Percentiles rank a stretch among this genome's conserved stretches.
Conservation (phyloP, 169 alveolate species). For the Plasmodium malariae region DNA sequence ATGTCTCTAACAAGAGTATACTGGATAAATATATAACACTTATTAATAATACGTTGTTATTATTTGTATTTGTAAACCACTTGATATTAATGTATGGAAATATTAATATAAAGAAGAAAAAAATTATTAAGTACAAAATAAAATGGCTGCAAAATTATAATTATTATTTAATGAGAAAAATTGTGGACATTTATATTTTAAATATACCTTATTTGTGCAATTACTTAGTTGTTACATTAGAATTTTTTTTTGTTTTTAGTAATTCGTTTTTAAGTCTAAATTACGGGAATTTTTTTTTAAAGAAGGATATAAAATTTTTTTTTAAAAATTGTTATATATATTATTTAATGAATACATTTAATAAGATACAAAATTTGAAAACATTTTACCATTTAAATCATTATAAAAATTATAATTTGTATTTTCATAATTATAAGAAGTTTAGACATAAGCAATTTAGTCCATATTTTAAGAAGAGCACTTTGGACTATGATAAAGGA, state of each 20-base stretch:
- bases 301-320: conserved; percentile 14
- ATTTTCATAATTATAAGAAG: conserved; percentile 64
- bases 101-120: not conserved
- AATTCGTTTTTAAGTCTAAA: conserved; percentile 16
- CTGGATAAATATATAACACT: conserved; percentile 38
- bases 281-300: not conserved
- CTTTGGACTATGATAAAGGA: too few species aligned
- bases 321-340: conserved; percentile 18
- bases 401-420: conserved; percentile 22
- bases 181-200: conserved; percentile 31
- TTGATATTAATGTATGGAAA: conserved; percentile 13
- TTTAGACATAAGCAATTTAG: too few species aligned
- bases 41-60: conserved; percentile 35
- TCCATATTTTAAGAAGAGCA: too few species aligned
- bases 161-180: conserved; percentile 28
- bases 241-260: conserved; percentile 36
- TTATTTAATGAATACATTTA: conserved; percentile 26
- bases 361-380: conserved; percentile 26
- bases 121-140: conserved; percentile 20
- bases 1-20: not conserved
- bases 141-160: conserved; percentile 20
- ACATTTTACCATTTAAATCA: conserved; percentile 45
- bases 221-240: conserved; percentile 31
- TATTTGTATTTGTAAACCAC: conserved; percentile 7
- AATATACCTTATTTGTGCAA: conserved; percentile 59